phyloP scores from a whole-genome alignment of 1,284 basidiomycete species.

The Ceratobasidium sp. region DNA sequence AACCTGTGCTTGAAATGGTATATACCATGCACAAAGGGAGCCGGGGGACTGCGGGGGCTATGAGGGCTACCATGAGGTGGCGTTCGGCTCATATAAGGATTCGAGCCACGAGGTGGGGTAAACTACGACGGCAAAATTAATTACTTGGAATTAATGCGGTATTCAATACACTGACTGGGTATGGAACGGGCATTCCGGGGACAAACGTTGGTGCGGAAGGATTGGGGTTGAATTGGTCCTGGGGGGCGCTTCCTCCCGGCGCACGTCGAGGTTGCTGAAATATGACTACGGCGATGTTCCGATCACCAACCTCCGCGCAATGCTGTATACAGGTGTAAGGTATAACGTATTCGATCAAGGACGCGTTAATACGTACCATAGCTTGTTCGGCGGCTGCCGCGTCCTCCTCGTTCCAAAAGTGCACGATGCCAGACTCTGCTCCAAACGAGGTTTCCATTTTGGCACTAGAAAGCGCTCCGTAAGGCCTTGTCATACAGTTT shows the following conservation, averaged over 20 bases:
- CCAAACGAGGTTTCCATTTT: slow-evolving; percentile 74
- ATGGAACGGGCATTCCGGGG: slow-evolving; percentile 53
- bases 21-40: slow-evolving; percentile 72
- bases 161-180: slow-evolving; percentile 15
- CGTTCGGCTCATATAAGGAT: slow-evolving; percentile 30
- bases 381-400: slow-evolving; percentile 76
- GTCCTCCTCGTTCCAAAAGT: slow-evolving; percentile 90
- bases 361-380: slow-evolving; percentile 50
- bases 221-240: slow-evolving; percentile 63
- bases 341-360: background rate
- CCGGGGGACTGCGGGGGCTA: slow-evolving; percentile 50
- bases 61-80: slow-evolving; percentile 47
- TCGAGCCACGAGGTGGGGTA: slow-evolving; percentile 38
- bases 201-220: slow-evolving; percentile 75
- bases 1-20: background rate
- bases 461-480: slow-evolving; percentile 72
- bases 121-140: slow-evolving; percentile 13
- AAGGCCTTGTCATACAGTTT: slow-evolving; percentile 54
- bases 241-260: slow-evolving; percentile 51
- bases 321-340: slow-evolving; percentile 50
- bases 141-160: background rate
- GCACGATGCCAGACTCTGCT: slow-evolving; percentile 74
- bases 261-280: slow-evolving; percentile 62
- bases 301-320: slow-evolving; percentile 77
- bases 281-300: slow-evolving; percentile 78